Evolutionary conservation across 2,329 filamentous ascomycete genomes (phyloP), one percentile per base, ranked within the genome.

Genomic region (Davidsoniella eucalypti): DNA sequence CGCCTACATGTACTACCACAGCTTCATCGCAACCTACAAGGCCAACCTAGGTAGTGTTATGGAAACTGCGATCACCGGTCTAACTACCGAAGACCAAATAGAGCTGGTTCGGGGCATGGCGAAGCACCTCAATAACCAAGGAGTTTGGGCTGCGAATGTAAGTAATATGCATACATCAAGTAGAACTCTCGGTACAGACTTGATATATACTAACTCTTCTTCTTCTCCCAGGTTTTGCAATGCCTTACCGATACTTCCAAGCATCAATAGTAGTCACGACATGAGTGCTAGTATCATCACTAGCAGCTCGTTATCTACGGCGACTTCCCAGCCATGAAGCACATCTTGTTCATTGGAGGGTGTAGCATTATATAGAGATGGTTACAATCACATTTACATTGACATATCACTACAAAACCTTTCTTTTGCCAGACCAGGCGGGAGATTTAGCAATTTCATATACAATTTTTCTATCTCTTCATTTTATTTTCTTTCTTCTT

Each of bases 1-100:
- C 60, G 79, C 90, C 14, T 96, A 87, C 70, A 88, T 98, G 76
- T 98, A 98, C 69, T 98, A 93, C 68, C 88, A 95, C 64, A 92
- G 84, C 61, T 98, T 98, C 64, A 90, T 98, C 60, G 88, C 88
- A 3, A 73, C 87, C 5, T 80, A 94, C 71, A 87, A 90, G 65
- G 80, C 84, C 38, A 87, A 74, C 51, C 81, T 94, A 17, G 92
- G 90, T 17, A 79, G 78, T 50, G 84, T 98, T 36, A 84, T 98
- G 57, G 90, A 98, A 69, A 78, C 80, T 10, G 90, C 86, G 47
- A 94, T 98, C 57, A 93, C 81, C 5, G 88, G 88, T n/a, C 68
- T 98, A 58, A 81, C 79, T 0, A 69, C 80, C 1, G 87, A 94
- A 39, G 87, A 98, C 66, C 90, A 98, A 66, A 72, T 94, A 54